Evolutionary conservation across 371 early-diverging fungal genomes (phyloP).

Genomic region (Lichtheimia corymbifera): DNA sequence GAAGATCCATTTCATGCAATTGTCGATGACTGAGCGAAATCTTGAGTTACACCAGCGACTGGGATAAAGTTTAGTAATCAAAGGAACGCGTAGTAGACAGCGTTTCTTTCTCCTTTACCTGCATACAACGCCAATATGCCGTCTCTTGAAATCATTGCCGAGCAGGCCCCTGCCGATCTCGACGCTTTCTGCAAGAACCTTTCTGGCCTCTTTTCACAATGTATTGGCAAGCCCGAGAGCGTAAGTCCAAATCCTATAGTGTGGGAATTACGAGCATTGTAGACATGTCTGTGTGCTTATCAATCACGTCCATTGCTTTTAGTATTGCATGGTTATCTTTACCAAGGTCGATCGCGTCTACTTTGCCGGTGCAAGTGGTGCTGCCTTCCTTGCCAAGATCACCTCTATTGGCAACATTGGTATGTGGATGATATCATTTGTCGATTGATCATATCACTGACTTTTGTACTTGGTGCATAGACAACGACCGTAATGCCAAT

Average conservation of each 20-base stretch:
- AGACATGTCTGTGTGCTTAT: not conserved
- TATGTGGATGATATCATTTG: slow-evolving; percentile 12
- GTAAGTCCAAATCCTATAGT: slow-evolving; percentile 59
- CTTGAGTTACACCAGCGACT: not conserved
- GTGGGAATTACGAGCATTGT: not conserved
- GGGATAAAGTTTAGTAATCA: not conserved
- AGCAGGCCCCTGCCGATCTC: slow-evolving; percentile 37
- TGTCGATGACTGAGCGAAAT: no score
- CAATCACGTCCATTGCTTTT: not conserved
- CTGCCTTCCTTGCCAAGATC: slow-evolving; percentile 42
- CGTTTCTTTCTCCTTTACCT: not conserved
- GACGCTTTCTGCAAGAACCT: slow-evolving; percentile 32
- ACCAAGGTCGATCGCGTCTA: slow-evolving; percentile 30
- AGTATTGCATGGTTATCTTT: slow-evolving; percentile 50
- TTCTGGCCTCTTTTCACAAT: slow-evolving; percentile 37
- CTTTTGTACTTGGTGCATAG: slow-evolving; percentile 14
- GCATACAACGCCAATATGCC: slow-evolving; percentile 29
- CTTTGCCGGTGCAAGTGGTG: slow-evolving; percentile 35
- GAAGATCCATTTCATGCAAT: no score
- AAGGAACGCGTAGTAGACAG: not conserved
- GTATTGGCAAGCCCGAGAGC: slow-evolving; percentile 47
- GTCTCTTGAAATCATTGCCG: slow-evolving; percentile 43
- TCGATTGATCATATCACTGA: not conserved
- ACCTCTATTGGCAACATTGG: slow-evolving; percentile 47
- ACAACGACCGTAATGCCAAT: slow-evolving; percentile 38